Evolutionary conservation across 768 basidiomycete species (phyloP), one percentile per base, ranked within the genome.

Genomic region (Cystobasidium onofrii): DNA sequence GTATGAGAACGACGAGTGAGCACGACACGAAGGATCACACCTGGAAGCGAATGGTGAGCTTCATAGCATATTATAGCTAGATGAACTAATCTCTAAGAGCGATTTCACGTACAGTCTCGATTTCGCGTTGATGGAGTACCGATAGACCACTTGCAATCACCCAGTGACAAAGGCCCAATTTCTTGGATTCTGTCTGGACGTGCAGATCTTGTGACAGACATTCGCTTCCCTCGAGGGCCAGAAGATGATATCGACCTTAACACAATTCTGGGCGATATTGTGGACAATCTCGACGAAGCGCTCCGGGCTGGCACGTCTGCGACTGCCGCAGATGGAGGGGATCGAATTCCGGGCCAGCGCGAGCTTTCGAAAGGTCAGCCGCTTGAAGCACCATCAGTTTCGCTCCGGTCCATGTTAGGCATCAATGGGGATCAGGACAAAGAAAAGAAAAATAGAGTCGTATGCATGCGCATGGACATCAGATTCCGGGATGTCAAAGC

Each of bases 131-230:
- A 99, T 80, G 95, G 95, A 15, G 89, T 99, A 63, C 92, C 90
- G 75, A 88, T 99, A 77, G 96, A 99, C 82, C 96, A 99, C 80
- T 83, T 96, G 66, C 91, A 96, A 81, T 87, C 88, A 64, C 87
- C 89, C 39, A 87, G 88, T 2, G 90, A 89, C 75, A 80, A 80
- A 15, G 91, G 92, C 7, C 93, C 94, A 15, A 89, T 98, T 74
- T 93, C 92, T 0, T 99, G 96, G 96, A 92, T 99, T 74, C 94
- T 90, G 0, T 91, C 94, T 0, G 96, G 96, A 52, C 96, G 95
- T 81, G 85, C 96, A 31, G 96, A 99, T 79, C 91, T 92, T 12
- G 96, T 99, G 4, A 86, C 97, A 27, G 96, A 99, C 82, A 94
- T 99, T 82, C 92, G 94, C 79, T 98, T 99, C 81, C 94, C 96